Evolutionary conservation across 179 eudicot genomes (phyloP).

Genomic region (Amaranthus tricolor): DNA sequence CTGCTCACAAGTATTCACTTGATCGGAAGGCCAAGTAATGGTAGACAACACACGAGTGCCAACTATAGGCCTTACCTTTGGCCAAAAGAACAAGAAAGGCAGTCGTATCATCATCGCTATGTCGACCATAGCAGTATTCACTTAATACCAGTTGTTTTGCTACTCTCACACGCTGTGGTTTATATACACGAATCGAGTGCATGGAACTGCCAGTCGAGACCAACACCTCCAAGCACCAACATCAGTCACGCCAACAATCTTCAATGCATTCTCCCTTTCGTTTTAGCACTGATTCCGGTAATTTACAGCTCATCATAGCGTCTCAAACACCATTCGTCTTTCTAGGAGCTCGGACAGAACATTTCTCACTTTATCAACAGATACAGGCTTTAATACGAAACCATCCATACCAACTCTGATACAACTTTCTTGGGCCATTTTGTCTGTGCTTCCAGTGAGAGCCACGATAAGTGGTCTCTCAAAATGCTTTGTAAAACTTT

Average conservation of each 20-base stretch:
- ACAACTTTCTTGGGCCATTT: slow-evolving; percentile 56
- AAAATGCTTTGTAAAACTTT: slow-evolving; percentile 47
- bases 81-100: not conserved
- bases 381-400: slow-evolving; percentile 68
- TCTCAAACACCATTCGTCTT: slow-evolving; percentile 42
- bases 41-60: not conserved
- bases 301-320: slow-evolving; percentile 8
- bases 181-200: slow-evolving; percentile 18
- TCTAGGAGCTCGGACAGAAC: slow-evolving; percentile 66
- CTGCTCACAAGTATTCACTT: not conserved
- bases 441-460: slow-evolving; percentile 59
- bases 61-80: not conserved
- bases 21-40: not conserved
- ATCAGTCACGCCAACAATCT: slow-evolving; percentile 5
- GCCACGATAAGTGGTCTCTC: slow-evolving; percentile 69
- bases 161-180: slow-evolving; percentile 8
- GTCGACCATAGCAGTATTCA: not conserved
- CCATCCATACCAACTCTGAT: slow-evolving; percentile 77
- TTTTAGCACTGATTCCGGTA: slow-evolving; percentile 9
- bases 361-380: slow-evolving; percentile 86
- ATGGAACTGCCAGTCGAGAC: slow-evolving; percentile 6
- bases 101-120: not conserved
- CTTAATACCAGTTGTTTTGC: slow-evolving; percentile 7
- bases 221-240: not conserved
- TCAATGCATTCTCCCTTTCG: not conserved